Conservation (phyloP, 1,284 basidiomycete genomes). For the Pseudozyma sp. region DNA sequence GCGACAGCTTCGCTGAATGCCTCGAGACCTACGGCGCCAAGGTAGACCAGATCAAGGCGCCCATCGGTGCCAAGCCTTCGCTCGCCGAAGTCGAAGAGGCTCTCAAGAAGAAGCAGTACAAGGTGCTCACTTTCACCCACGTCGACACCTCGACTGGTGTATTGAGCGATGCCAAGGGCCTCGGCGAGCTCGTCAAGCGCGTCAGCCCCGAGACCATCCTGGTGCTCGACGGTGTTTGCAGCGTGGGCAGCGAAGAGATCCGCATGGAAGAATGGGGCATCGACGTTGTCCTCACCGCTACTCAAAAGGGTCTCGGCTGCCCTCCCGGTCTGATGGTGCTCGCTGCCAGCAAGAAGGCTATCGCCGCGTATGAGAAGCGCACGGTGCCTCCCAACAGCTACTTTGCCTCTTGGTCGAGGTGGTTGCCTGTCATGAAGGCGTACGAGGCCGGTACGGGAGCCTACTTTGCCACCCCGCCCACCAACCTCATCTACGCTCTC, state of each 20-base stretch:
- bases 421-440: slow-evolving; percentile 68
- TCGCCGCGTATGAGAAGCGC: slow-evolving; percentile 80
- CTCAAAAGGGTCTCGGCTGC: slow-evolving; percentile 93
- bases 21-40: slow-evolving; percentile 85
- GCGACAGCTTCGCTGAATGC: slow-evolving; percentile 67
- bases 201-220: slow-evolving; percentile 89
- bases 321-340: slow-evolving; percentile 94
- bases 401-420: slow-evolving; percentile 76
- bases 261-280: slow-evolving; percentile 91
- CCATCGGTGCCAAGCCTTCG: slow-evolving; percentile 81
- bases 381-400: slow-evolving; percentile 80
- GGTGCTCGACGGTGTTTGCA: slow-evolving; percentile 91
- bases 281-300: slow-evolving; percentile 88
- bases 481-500: slow-evolving; percentile 93
- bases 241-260: slow-evolving; percentile 95
- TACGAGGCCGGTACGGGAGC: slow-evolving; percentile 65
- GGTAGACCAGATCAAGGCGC: slow-evolving; percentile 85
- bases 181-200: slow-evolving; percentile 80
- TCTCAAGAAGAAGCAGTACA: slow-evolving; percentile 85
- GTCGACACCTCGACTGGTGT: slow-evolving; percentile 78
- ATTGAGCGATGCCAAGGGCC: slow-evolving; percentile 83
- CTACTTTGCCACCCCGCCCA: slow-evolving; percentile 73
- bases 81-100: slow-evolving; percentile 77
- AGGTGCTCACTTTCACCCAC: slow-evolving; percentile 91
- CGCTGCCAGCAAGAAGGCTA: slow-evolving; percentile 82